Percentiles rank a stretch among this genome's conserved stretches.
Evolutionary conservation across 768 basidiomycete genomes (phyloP).

Genomic region (Tubosaeta sp.): DNA sequence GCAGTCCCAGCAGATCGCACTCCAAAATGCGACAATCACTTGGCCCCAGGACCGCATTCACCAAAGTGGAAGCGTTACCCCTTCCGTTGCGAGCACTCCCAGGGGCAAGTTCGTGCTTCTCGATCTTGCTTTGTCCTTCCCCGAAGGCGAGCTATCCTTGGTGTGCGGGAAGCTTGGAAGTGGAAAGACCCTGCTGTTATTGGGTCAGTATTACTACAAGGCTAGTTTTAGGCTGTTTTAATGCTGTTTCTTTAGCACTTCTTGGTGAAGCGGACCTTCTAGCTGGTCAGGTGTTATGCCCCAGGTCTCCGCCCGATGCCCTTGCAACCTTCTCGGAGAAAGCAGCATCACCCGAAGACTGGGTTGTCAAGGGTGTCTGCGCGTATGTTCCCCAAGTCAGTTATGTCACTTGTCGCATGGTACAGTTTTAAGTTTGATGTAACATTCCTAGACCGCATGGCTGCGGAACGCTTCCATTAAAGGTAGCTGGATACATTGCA

Average conservation of each 20-base stretch:
- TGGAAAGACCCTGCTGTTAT: conserved; percentile 82
- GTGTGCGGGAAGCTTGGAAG: conserved; percentile 88
- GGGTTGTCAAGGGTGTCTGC: conserved; percentile 74
- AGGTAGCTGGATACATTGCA: conserved; percentile 11
- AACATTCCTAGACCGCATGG: conserved; percentile 49
- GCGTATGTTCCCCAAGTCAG: conserved; percentile 83
- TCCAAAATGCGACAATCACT: conserved; percentile 83
- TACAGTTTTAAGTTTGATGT: not conserved
- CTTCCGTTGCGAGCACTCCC: conserved; percentile 68
- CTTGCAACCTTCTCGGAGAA: conserved; percentile 56
- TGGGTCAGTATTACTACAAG: conserved; percentile 37
- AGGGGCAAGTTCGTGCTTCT: conserved; percentile 73
- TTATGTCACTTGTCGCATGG: conserved; percentile 3
- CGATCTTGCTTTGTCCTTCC: conserved; percentile 78
- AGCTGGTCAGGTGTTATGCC: conserved; percentile 75
- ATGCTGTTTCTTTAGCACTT: conserved; percentile 44
- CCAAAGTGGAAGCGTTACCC: conserved; percentile 39
- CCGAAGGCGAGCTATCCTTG: conserved; percentile 71
- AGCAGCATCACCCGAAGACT: conserved; percentile 48
- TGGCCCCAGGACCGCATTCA: conserved; percentile 78
- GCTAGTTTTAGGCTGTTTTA: conserved; percentile 1
- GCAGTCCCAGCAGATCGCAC: conserved; percentile 58
- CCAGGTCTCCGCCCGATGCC: conserved; percentile 78
- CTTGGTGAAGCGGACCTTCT: conserved; percentile 60
- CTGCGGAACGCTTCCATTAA: conserved; percentile 61